Base-by-base conservation (phyloP, 1,139 yeast genomes). In the Hemisphaericaspora subhashii region DNA sequence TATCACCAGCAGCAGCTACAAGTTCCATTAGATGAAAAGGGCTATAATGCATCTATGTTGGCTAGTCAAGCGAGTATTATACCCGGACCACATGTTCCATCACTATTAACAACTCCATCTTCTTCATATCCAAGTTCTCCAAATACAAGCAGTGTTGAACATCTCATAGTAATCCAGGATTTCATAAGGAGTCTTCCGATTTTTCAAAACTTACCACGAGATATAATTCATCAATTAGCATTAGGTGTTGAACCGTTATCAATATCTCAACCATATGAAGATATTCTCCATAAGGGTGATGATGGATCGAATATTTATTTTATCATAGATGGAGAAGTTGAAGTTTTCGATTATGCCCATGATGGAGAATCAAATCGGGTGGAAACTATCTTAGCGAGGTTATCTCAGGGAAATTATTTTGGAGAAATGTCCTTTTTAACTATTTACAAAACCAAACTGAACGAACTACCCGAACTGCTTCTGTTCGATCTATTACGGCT, bases 371-470 rank as follows among this genome's bases (percentile, higher is more conserved):
- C 38, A 27, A 23, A 23, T 25, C 15, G 16, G 12, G 51, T 57
- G 12, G 77, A 72, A 39, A 62, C 62, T 18, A 64, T 73, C 1
- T 58, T 80, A 31, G 89, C 86, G 1, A 70, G 86, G 43, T 62
- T 84, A 28, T 72, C 77, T 3, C 61, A 77, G 8, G 88, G 86
- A 8, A 73, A 80, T 31, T 83, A 81, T 57, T 83, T 85, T 61
- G 94, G 94, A 18, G 92, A 84, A 56, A 79, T 83, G 81, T 77
- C 87, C 0, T 83, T 83, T 51, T 60, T 84, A 67, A 79, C 3
- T 68, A 74, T 23, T 58, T 83, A 17, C 62, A 71, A 10, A 58
- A 62, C 27, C 51, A 58, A 10, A 55, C 55, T 12, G 48, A 51
- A 11, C 52, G 50, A 16, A 52, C 48, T 18, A 57, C 55, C 25